A percentile compares a stretch with the other conserved stretches of the same genome.
These are phyloP conservation scores for Lachancea waltii DNA, from an alignment of 805 yeast genomes.

Conservation along the genomic window DNA sequence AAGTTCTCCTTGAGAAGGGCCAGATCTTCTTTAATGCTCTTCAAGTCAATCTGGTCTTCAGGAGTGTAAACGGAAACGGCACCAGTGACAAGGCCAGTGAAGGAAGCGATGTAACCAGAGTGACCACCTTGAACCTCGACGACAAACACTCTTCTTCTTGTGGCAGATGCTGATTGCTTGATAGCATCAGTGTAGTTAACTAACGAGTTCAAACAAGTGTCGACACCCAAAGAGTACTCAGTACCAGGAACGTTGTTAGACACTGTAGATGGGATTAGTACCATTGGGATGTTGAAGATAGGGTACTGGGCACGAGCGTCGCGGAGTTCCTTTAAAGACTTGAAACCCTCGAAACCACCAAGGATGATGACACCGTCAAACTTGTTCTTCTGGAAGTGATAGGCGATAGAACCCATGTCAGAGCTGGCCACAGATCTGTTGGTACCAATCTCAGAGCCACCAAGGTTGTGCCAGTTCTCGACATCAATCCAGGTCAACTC, in stretches of 20 bases:
- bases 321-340: constrained; percentile 73
- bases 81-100: constrained; percentile 78
- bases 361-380: constrained; percentile 86
- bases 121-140: constrained; percentile 98
- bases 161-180: constrained; percentile 90
- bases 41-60: constrained; percentile 67
- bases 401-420: constrained; percentile 88
- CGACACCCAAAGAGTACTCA: constrained; percentile 90
- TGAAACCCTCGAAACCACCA: constrained; percentile 98
- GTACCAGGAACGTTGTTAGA: constrained; percentile 99
- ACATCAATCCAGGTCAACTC: constrained; percentile 77
- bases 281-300: constrained; percentile 89
- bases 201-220: constrained; percentile 88
- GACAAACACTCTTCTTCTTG: constrained; percentile 90
- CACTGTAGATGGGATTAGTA: constrained; percentile 88
- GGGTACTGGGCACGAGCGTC: constrained; percentile 76
- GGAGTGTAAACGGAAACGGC: constrained; percentile 90
- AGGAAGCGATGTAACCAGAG: constrained; percentile 88
- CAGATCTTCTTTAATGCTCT: constrained; percentile 70
- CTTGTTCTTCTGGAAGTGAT: constrained; percentile 79
- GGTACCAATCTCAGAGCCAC: constrained; percentile 97
- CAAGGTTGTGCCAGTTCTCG: constrained; percentile 80
- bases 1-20: constrained; percentile 61
- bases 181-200: constrained; percentile 92
- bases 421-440: constrained; percentile 79